These are phyloP conservation scores for Naegleria fowleri DNA, from an alignment of 208 protist genomes.

Conservation along the genomic window DNA sequence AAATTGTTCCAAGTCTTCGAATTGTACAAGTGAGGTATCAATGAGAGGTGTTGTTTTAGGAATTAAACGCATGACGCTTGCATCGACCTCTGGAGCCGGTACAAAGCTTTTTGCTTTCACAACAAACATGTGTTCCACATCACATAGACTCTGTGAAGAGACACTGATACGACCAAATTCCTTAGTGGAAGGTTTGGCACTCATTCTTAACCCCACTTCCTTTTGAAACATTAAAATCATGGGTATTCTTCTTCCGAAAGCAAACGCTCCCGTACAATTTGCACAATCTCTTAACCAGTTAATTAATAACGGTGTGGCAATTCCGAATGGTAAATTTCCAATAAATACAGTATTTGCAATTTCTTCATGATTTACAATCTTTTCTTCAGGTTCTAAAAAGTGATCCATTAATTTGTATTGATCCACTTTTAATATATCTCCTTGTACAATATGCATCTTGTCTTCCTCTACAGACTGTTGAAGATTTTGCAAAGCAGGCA, in stretches of 20 bases:
- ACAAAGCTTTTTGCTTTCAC: constrained; percentile 13
- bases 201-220: constrained; percentile 70
- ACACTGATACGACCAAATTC: constrained; percentile 71
- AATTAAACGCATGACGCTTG: not conserved
- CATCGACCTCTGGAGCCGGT: constrained; percentile 15
- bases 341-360: not conserved
- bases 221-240: constrained; percentile 75
- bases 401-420: not conserved
- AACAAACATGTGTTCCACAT: not conserved
- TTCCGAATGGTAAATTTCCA: constrained; percentile 23
- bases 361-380: not conserved
- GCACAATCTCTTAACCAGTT: constrained; percentile 13
- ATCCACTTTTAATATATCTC: constrained; percentile 18
- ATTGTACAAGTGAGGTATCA: not conserved
- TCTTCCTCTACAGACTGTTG: not conserved
- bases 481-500: constrained; percentile 13
- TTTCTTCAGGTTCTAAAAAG: not conserved
- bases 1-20: constrained; percentile 17
- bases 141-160: constrained; percentile 56
- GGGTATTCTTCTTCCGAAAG: constrained; percentile 64
- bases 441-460: constrained; percentile 10
- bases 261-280: not conserved
- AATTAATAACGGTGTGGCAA: constrained; percentile 11
- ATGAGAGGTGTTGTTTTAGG: not conserved
- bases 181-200: constrained; percentile 59